These are phyloP conservation scores for Xerocomus subilludens DNA, from an alignment of 1,284 basidiomycete species.

Conservation along the genomic window DNA sequence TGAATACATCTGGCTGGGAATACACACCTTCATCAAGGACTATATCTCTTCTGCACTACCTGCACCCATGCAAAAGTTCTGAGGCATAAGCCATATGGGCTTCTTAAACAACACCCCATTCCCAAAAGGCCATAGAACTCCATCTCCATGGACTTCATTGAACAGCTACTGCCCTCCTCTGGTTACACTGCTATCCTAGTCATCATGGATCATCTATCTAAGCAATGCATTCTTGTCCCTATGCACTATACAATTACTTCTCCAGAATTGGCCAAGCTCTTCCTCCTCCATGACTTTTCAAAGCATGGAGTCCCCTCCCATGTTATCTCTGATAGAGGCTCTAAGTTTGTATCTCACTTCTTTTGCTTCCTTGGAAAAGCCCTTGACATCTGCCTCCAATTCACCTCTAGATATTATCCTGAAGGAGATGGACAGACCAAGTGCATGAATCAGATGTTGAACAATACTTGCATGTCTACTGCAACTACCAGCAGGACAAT, in stretches of 20 bases:
- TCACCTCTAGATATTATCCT: not conserved
- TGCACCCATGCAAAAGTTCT: too few relatives aligned
- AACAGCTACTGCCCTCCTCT: slow-evolving; percentile 41
- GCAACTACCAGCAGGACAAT: too few relatives aligned
- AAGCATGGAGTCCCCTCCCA: slow-evolving; percentile 11
- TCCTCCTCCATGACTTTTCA: not conserved
- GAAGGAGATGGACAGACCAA: too few relatives aligned
- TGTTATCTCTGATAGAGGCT: not conserved
- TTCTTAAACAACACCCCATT: not conserved
- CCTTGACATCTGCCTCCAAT: not conserved
- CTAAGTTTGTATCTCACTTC: slow-evolving; percentile 2
- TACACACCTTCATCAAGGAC: slow-evolving; percentile 10
- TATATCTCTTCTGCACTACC: not conserved
- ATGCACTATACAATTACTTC: not conserved
- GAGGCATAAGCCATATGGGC: too few relatives aligned
- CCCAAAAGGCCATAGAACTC: slow-evolving; percentile 30
- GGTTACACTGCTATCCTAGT: not conserved
- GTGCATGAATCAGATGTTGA: too few relatives aligned
- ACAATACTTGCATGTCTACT: too few relatives aligned
- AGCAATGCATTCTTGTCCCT: too few relatives aligned
- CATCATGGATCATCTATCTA: too few relatives aligned
- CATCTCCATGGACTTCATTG: slow-evolving; percentile 13
- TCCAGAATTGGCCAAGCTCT: not conserved
- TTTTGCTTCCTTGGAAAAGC: not conserved
- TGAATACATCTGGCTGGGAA: not conserved